Percentiles rank a stretch among this genome's conserved stretches.
These are phyloP conservation scores for Ambrosiella xylebori DNA, from an alignment of 2,329 filamentous ascomycete genomes.

Conservation along the genomic window DNA sequence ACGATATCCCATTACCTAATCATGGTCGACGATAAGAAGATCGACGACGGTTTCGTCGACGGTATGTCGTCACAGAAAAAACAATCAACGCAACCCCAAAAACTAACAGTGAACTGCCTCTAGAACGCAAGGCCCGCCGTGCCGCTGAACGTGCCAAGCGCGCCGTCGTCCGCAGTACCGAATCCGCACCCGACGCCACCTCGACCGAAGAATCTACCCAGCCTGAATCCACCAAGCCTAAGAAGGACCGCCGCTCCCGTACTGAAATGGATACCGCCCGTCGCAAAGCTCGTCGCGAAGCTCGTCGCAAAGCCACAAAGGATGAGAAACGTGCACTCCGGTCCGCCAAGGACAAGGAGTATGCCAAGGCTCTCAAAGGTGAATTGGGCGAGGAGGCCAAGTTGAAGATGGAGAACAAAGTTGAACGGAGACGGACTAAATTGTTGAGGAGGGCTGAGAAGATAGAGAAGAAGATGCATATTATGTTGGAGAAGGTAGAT, in stretches of 20 bases:
- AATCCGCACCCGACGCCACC: conserved; percentile 2
- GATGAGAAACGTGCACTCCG: conserved; percentile 14
- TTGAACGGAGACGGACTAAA: conserved; percentile 25
- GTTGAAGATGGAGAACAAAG: conserved; percentile 23
- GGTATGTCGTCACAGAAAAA: background rate
- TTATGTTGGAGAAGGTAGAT: conserved; percentile 14
- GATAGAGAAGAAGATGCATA: conserved; percentile 7
- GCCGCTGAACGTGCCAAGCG: conserved; percentile 10
- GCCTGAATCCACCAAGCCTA: background rate
- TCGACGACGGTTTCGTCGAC: conserved; percentile 7
- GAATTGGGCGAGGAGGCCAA: conserved; percentile 25
- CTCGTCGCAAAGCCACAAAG: background rate
- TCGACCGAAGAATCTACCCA: conserved; percentile 2
- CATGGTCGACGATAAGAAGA: conserved; percentile 1
- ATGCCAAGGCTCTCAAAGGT: conserved; percentile 18
- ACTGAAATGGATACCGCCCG: background rate
- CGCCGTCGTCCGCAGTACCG: conserved; percentile 1
- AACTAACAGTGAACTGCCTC: background rate
- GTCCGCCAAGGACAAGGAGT: conserved; percentile 19
- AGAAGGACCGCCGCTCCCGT: background rate
- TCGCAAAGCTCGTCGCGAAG: background rate
- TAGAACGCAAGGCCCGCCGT: conserved; percentile 12
- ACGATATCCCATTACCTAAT: background rate
- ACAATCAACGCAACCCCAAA: too few relatives aligned
- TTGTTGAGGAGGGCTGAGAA: conserved; percentile 18